Conservation (phyloP, 352 stramenopile genomes). For the Phytophthora agathidicida region DNA sequence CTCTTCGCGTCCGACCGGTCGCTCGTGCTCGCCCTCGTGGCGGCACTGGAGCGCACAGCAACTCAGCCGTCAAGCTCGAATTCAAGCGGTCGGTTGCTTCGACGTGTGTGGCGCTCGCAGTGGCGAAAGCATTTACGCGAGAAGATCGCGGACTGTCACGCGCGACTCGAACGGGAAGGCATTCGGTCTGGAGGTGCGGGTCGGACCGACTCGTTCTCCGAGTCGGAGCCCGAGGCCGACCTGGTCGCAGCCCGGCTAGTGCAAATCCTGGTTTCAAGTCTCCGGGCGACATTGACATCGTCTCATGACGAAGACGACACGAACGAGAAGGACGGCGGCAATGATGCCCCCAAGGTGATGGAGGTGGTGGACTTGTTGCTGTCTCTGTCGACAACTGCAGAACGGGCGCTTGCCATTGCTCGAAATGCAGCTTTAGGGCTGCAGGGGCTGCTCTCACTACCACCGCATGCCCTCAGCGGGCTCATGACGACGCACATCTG, state of each 20-base stretch:
- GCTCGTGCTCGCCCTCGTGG: slow-evolving; percentile 29
- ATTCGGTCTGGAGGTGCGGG: slow-evolving; percentile 8
- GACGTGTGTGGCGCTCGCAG: slow-evolving; percentile 19
- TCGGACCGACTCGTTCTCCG: slow-evolving; percentile 18
- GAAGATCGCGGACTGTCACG: slow-evolving; percentile 30
- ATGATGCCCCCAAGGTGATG: slow-evolving; percentile 22
- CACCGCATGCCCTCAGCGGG: slow-evolving; percentile 11
- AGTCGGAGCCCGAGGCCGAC: slow-evolving; percentile 15
- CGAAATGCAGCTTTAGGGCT: slow-evolving; percentile 14
- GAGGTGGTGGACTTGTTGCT: slow-evolving; percentile 33
- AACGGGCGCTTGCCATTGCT: slow-evolving; percentile 14
- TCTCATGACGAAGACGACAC: slow-evolving; percentile 15
- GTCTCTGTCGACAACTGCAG: slow-evolving; percentile 16
- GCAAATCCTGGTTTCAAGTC: slow-evolving; percentile 30
- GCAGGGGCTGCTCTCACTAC: slow-evolving; percentile 20
- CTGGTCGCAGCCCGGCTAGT: slow-evolving; percentile 31
- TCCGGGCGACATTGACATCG: slow-evolving; percentile 20
- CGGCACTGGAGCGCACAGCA: slow-evolving; percentile 21
- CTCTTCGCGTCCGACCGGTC: slow-evolving; percentile 26
- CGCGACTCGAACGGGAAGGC: slow-evolving; percentile 25
- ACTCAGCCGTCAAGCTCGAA: neutral
- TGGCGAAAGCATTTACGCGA: slow-evolving; percentile 28
- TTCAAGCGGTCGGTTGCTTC: slow-evolving; percentile 10
- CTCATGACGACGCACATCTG: slow-evolving; percentile 31
- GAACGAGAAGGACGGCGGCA: neutral